A percentile compares a stretch with the other conserved stretches of the same genome.
phyloP scores from a whole-genome alignment of 2,329 filamentous ascomycete species.

The Tolypocladium amazonense region DNA sequence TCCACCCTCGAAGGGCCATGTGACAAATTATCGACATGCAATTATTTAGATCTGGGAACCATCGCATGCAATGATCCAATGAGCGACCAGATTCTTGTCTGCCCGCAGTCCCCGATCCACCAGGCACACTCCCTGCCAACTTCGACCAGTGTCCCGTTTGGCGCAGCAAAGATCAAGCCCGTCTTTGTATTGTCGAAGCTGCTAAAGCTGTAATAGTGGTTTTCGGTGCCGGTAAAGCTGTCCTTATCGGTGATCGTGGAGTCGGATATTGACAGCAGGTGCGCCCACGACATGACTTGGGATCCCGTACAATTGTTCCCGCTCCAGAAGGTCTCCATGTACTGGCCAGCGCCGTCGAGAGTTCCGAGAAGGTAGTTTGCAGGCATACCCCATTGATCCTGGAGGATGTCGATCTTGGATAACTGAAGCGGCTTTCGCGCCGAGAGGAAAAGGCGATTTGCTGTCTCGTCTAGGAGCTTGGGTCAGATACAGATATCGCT shows the following conservation, averaged over 20 bases:
- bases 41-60: neutral
- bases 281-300: neutral
- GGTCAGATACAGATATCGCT: neutral
- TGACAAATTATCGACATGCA: neutral
- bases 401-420: neutral
- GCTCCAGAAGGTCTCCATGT: neutral
- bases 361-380: neutral
- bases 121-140: neutral
- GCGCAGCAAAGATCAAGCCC: neutral
- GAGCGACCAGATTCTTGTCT: neutral
- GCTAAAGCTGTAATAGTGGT: neutral
- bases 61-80: neutral
- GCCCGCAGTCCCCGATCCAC: neutral
- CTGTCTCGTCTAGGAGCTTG: neutral
- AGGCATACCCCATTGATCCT: neutral
- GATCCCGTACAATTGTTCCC: neutral
- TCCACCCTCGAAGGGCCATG: neutral
- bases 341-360: neutral
- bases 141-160: neutral
- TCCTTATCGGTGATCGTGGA: too few species aligned
- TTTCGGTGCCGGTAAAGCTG: neutral
- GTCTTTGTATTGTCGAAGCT: neutral
- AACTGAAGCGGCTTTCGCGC: neutral
- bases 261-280: neutral
- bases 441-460: neutral